phyloP scores from a whole-genome alignment of 192 early-diverging fungal genomes.

The Backusella parvicylindrica region DNA sequence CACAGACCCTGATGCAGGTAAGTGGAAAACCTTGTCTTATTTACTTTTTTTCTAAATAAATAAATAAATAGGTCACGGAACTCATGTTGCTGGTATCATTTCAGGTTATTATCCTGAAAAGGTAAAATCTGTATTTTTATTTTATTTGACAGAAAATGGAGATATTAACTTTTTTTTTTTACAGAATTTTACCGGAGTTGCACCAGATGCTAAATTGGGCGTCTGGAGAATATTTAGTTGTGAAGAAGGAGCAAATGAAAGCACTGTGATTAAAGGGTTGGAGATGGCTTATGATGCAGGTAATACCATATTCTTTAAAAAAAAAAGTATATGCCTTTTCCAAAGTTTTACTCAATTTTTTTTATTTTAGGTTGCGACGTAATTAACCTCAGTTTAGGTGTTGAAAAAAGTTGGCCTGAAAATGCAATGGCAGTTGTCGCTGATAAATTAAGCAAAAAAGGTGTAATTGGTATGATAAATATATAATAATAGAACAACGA shows the following conservation, averaged over 20 bases:
- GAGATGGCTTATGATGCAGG: slow-evolving; percentile 59
- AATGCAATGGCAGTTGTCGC: slow-evolving; percentile 60
- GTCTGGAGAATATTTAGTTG: slow-evolving; percentile 83
- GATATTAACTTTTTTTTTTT: slow-evolving; percentile 12
- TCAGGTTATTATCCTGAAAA: slow-evolving; percentile 25
- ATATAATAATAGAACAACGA: not conserved
- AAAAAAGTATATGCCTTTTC: no score
- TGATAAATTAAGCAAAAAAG: slow-evolving; percentile 39
- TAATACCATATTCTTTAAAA: not conserved
- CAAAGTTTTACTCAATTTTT: not conserved
- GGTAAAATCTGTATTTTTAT: not conserved
- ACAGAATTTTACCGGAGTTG: slow-evolving; percentile 54
- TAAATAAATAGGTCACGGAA: slow-evolving; percentile 52
- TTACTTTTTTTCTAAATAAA: not conserved
- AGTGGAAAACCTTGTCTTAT: not conserved
- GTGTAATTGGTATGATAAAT: slow-evolving; percentile 30
- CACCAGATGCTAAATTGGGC: slow-evolving; percentile 62
- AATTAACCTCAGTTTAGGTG: slow-evolving; percentile 84
- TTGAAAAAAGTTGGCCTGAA: slow-evolving; percentile 57
- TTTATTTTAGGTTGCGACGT: slow-evolving; percentile 46
- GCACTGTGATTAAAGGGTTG: slow-evolving; percentile 75
- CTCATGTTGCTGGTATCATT: slow-evolving; percentile 61
- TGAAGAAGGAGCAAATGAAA: slow-evolving; percentile 56
- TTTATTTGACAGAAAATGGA: not conserved
- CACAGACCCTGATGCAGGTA: slow-evolving; percentile 5